These are phyloP conservation scores for Ambrosia trifida DNA, from an alignment of 129 eudicot species.

Conservation along the genomic window DNA sequence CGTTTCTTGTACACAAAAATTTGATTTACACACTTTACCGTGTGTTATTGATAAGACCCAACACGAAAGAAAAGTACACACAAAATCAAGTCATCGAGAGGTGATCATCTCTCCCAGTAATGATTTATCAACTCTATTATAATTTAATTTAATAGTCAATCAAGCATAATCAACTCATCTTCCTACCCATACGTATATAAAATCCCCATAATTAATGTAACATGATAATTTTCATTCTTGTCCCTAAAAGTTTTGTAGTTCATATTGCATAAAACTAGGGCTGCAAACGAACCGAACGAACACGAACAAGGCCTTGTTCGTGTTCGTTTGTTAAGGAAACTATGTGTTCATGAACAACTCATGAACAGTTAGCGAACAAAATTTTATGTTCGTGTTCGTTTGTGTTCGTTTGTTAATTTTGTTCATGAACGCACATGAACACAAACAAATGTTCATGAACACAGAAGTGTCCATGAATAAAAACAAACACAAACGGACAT, in stretches of 20 bases:
- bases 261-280: too few relatives aligned
- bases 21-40: not conserved
- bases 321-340: too few relatives aligned
- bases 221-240: not conserved
- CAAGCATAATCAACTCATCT: slow-evolving; percentile 6
- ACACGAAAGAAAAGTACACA: not conserved
- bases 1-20: slow-evolving; percentile 25
- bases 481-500: too few relatives aligned
- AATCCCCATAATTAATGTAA: not conserved
- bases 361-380: too few relatives aligned
- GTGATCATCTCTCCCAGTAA: not conserved
- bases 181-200: not conserved
- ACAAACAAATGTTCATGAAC: too few relatives aligned
- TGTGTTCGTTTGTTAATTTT: too few relatives aligned
- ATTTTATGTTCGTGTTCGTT: too few relatives aligned
- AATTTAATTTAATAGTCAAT: slow-evolving; percentile 9
- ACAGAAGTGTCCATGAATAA: too few relatives aligned
- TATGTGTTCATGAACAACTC: too few relatives aligned
- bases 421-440: too few relatives aligned
- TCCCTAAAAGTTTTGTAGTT: not conserved
- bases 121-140: not conserved
- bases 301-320: too few relatives aligned
- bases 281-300: too few relatives aligned
- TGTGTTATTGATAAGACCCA: not conserved
- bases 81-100: not conserved